phyloP scores from a whole-genome alignment of 306 rosid genomes.

The Cucurbita moschata region DNA sequence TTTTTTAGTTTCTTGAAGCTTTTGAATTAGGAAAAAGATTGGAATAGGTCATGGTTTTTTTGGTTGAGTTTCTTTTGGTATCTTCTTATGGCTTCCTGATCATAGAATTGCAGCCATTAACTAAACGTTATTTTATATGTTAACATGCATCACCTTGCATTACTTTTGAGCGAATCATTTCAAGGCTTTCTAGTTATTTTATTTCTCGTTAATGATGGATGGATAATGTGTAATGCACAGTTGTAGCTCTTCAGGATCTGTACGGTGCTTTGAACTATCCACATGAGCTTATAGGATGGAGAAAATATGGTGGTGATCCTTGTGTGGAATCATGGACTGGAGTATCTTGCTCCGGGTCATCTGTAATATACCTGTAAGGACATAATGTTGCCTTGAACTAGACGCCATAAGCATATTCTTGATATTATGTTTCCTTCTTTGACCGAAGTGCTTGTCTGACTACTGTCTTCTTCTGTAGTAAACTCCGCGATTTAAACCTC shows the following conservation, averaged over 20 bases:
- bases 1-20: neutral
- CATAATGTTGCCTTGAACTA: too few species aligned
- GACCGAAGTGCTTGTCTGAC: neutral
- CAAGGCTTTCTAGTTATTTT: neutral
- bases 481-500: slow-evolving; percentile 62
- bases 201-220: neutral
- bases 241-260: slow-evolving; percentile 46
- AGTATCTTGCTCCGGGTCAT: slow-evolving; percentile 62
- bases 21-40: neutral
- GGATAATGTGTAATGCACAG: slow-evolving; percentile 20
- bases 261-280: slow-evolving; percentile 50
- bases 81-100: neutral
- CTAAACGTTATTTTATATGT: neutral
- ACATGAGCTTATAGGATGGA: slow-evolving; percentile 50
- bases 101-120: neutral
- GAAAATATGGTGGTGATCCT: slow-evolving; percentile 49
- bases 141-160: neutral
- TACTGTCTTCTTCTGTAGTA: slow-evolving; percentile 21
- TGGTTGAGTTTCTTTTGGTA: neutral
- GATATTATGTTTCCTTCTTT: too few species aligned
- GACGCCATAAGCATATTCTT: too few species aligned
- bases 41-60: neutral
- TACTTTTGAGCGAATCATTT: neutral
- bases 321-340: slow-evolving; percentile 83
- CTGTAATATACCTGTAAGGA: slow-evolving; percentile 64